These are phyloP conservation scores for Chernovozyma aurita DNA, from an alignment of 1,139 yeast species.

Conservation along the genomic window DNA sequence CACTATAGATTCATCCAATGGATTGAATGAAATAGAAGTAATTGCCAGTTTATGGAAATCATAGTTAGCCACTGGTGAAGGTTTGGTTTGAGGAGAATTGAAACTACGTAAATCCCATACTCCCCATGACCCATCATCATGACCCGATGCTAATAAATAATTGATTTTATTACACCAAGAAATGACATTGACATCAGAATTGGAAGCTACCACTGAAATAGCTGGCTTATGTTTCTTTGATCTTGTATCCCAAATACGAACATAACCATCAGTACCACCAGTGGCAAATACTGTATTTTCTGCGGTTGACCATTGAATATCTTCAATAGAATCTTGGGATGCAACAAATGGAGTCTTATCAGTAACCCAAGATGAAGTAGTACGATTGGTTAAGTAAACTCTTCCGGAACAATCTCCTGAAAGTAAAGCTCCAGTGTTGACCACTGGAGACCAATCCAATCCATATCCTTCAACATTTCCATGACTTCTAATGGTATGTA, in stretches of 20 bases:
- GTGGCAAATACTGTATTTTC: conserved; percentile 93
- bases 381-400: conserved; percentile 71
- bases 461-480: conserved; percentile 98
- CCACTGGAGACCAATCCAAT: conserved; percentile 91
- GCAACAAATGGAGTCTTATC: conserved; percentile 77
- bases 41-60: conserved; percentile 93
- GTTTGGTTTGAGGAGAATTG: conserved; percentile 48
- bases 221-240: conserved; percentile 91
- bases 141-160: conserved; percentile 89
- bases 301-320: conserved; percentile 92
- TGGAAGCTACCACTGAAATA: conserved; percentile 76
- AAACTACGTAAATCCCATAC: conserved; percentile 96
- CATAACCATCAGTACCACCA: conserved; percentile 87
- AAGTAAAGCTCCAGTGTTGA: conserved; percentile 73
- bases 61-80: conserved; percentile 85
- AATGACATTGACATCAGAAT: conserved; percentile 86
- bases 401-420: conserved; percentile 90
- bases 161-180: conserved; percentile 91
- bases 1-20: conserved; percentile 89
- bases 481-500: conserved; percentile 80
- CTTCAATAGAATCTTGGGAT: conserved; percentile 81
- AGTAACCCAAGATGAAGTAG: conserved; percentile 78
- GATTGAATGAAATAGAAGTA: conserved; percentile 92
- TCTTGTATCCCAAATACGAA: conserved; percentile 95
- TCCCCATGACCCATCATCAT: conserved; percentile 96